Evolutionary conservation across 164 flowering plant species (phyloP).

Genomic region (Liriodendron chinense): DNA sequence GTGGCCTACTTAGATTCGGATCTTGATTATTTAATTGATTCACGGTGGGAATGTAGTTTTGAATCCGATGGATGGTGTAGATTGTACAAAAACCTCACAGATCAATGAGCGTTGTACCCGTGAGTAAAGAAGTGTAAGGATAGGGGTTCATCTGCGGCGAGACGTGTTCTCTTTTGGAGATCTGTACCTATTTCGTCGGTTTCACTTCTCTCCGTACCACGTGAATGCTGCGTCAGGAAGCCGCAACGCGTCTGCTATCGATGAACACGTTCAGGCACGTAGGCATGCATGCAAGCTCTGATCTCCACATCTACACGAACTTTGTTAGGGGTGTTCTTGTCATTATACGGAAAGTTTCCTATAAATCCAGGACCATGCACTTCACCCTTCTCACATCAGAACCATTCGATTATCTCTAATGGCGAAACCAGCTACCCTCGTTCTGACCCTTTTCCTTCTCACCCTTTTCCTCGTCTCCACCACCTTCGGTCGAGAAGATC

Average conservation of each 20-base stretch:
- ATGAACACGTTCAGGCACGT: not conserved
- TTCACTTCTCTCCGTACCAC: not conserved
- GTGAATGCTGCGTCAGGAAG: not conserved
- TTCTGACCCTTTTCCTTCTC: constrained; percentile 4
- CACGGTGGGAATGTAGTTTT: no score
- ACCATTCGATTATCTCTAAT: not conserved
- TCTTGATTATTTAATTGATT: no score
- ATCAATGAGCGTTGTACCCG: no score
- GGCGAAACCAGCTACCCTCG: not conserved
- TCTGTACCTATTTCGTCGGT: no score
- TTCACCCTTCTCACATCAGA: not conserved
- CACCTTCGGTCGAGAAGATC: not conserved
- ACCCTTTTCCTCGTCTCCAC: not conserved
- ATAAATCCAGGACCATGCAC: not conserved
- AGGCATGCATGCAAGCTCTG: constrained; percentile 2
- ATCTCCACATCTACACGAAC: not conserved
- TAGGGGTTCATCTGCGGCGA: no score
- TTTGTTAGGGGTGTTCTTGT: not conserved
- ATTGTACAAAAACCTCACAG: no score
- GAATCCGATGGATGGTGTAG: no score
- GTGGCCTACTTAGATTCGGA: no score
- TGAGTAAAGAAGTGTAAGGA: no score
- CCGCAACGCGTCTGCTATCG: not conserved
- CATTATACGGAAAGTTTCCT: not conserved
- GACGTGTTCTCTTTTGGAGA: no score